These are phyloP conservation scores for Mucor circinelloides DNA, from an alignment of 371 early-diverging fungal species.

Conservation along the genomic window DNA sequence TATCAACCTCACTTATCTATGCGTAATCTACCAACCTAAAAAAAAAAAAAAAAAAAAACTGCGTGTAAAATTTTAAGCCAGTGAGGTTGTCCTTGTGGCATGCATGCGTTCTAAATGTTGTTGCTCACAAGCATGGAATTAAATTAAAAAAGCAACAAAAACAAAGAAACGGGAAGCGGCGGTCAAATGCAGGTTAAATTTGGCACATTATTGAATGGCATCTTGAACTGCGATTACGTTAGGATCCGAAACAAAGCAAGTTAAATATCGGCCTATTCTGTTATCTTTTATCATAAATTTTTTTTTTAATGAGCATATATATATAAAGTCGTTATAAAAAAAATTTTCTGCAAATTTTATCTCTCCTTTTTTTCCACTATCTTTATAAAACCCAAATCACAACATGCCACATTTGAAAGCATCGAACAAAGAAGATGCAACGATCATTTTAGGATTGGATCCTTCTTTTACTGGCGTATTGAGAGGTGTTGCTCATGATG, in stretches of 20 bases:
- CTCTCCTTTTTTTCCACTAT: too few relatives aligned
- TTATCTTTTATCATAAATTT: slow-evolving; percentile 29
- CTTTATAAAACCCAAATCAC: not conserved
- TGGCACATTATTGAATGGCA: not conserved
- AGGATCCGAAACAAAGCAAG: slow-evolving; percentile 9
- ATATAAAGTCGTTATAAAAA: not conserved
- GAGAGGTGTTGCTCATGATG: slow-evolving; percentile 47
- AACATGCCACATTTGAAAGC: slow-evolving; percentile 28
- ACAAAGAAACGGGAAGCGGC: not conserved
- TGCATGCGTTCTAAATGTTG: not conserved
- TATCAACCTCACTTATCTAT: not conserved
- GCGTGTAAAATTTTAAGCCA: not conserved
- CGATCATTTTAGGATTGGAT: slow-evolving; percentile 35
- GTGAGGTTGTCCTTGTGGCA: not conserved
- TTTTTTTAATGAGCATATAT: not conserved
- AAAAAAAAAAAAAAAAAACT: not conserved
- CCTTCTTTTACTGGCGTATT: slow-evolving; percentile 49
- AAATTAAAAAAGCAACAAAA: not conserved
- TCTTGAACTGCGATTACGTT: slow-evolving; percentile 28
- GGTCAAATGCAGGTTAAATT: not conserved
- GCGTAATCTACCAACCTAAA: not conserved
- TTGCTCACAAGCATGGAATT: not conserved
- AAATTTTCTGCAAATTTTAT: not conserved
- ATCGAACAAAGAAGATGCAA: slow-evolving; percentile 43
- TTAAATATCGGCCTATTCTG: not conserved